Evolutionary conservation across 2,329 filamentous ascomycete species (phyloP), one percentile per base, ranked within the genome.

Genomic region (Colletotrichum sp.): DNA sequence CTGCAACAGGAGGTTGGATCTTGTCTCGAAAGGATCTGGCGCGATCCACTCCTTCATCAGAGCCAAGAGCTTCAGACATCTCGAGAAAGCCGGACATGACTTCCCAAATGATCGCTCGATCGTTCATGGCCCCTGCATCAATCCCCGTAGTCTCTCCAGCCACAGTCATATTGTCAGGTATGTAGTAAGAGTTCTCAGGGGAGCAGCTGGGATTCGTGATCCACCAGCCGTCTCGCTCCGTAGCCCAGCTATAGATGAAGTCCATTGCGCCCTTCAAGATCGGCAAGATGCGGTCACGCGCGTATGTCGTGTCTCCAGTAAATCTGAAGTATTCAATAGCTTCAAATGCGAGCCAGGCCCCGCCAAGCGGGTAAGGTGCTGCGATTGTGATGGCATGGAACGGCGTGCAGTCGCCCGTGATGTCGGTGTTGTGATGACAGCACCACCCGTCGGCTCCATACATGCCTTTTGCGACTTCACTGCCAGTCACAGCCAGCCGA

Each of bases 161-260:
- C 10, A 68, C 69, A 3, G 49, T 60, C 67, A 69, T 69, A n/a
- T 69, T 69, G 12, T 69, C 24, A 3, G 79, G 79, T 24, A 79
- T 71, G 34, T 73, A 71, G 68, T 77, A 79, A 10, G 70, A 74
- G 77, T 80, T 79, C 73, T 81, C 80, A 0, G 80, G 79, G 2
- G 78, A 80, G 26, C 77, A 75, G 44, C 77, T 78, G 1, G 80
- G 80, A 64, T 77, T 78, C 2, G 78, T 78, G 30, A 80, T 78
- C 77, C 70, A 78, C 68, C 80, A 76, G 8, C 80, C 79, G 32
- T 82, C 78, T 10, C 81, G 81, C 12, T 82, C 78, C 2, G 85
- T 80, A 0, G 85, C 77, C 72, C 84, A 86, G 69, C 86, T 84
- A 3, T 84, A 79, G 8, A 85, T 82, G 72, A 88, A 87, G 18